phyloP scores from a whole-genome alignment of 2,329 filamentous ascomycete species.

The Ophiosphaerella narmari region DNA sequence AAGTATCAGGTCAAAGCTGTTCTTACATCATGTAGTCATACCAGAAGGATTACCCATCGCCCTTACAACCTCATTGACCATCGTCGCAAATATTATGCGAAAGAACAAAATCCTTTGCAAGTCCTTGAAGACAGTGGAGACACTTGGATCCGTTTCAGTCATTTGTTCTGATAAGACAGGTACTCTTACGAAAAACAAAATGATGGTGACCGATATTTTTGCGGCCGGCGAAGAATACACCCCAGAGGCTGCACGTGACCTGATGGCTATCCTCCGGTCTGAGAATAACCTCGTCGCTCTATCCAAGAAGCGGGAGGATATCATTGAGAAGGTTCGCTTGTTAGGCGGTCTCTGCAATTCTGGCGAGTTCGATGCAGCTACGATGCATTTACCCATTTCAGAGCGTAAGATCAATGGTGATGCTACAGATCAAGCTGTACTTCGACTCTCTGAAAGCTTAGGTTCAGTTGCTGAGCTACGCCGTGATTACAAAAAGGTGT shows the following conservation, averaged over 20 bases:
- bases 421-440: constrained; percentile 75
- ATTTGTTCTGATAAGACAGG: constrained; percentile 81
- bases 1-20: not conserved
- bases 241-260: constrained; percentile 55
- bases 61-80: constrained; percentile 66
- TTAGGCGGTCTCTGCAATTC: constrained; percentile 73
- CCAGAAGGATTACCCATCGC: constrained; percentile 59
- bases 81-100: constrained; percentile 76
- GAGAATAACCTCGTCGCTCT: constrained; percentile 44
- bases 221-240: constrained; percentile 60
- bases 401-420: constrained; percentile 73
- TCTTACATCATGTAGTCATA: constrained; percentile 54
- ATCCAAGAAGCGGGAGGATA: constrained; percentile 31
- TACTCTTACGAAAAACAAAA: constrained; percentile 71
- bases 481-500: constrained; percentile 67
- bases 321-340: constrained; percentile 60
- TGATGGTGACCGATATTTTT: constrained; percentile 71
- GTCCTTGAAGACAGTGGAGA: constrained; percentile 78
- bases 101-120: constrained; percentile 80
- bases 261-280: constrained; percentile 30
- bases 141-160: constrained; percentile 71
- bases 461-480: constrained; percentile 64
- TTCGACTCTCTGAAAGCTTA: constrained; percentile 71
- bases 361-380: constrained; percentile 72
- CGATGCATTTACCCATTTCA: constrained; percentile 61